These are phyloP conservation scores for Berberis vulgaris DNA, from an alignment of 164 flowering plant genomes.

Conservation along the genomic window DNA sequence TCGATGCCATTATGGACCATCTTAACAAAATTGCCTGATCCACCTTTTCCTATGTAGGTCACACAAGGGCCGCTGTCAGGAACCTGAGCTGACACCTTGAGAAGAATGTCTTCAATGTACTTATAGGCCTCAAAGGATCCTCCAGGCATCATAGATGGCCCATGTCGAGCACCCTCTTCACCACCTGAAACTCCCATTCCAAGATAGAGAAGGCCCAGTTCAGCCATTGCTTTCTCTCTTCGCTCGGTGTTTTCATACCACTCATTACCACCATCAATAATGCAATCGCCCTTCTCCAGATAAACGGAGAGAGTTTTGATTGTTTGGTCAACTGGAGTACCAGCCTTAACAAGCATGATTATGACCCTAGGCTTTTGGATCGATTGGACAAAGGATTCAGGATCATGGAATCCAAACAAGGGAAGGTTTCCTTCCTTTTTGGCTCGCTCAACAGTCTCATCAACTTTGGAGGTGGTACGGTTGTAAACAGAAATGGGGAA, in stretches of 20 bases:
- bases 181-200: slow-evolving; percentile 92
- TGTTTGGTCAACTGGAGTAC: slow-evolving; percentile 72
- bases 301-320: slow-evolving; percentile 56
- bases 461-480: slow-evolving; percentile 54
- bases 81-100: slow-evolving; percentile 8
- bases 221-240: slow-evolving; percentile 49
- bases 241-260: slow-evolving; percentile 81
- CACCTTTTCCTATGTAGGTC: slow-evolving; percentile 9
- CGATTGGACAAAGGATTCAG: slow-evolving; percentile 51
- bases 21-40: slow-evolving; percentile 9
- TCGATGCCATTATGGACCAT: slow-evolving; percentile 11
- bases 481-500: slow-evolving; percentile 73
- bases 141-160: slow-evolving; percentile 83
- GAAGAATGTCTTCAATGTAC: slow-evolving; percentile 32
- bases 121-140: slow-evolving; percentile 68
- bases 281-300: slow-evolving; percentile 67
- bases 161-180: slow-evolving; percentile 74
- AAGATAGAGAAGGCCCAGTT: slow-evolving; percentile 55
- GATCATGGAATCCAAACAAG: slow-evolving; percentile 48
- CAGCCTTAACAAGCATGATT: slow-evolving; percentile 75
- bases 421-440: slow-evolving; percentile 53
- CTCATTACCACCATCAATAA: slow-evolving; percentile 72
- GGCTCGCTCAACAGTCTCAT: slow-evolving; percentile 56
- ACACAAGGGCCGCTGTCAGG: slow-evolving; percentile 11
- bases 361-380: slow-evolving; percentile 60